Conservation (phyloP, 2,329 filamentous ascomycete genomes). For the Pseudodiploospora longispora region DNA sequence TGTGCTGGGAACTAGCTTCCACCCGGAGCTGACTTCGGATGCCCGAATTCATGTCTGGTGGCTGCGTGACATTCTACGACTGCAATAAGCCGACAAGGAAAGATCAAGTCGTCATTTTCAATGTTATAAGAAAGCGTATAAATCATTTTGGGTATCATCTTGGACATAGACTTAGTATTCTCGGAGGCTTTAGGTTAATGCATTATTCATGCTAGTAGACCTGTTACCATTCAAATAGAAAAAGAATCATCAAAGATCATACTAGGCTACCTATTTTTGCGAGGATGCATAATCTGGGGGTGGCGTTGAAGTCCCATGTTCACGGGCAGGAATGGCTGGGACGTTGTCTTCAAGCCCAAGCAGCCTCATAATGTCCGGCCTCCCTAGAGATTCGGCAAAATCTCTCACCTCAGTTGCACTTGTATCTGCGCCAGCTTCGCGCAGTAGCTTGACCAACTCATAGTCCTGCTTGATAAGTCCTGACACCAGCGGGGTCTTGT, state of each 20-base stretch:
- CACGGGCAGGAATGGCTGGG: no score
- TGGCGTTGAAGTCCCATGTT: no score
- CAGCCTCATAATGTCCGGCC: slow-evolving; percentile 17
- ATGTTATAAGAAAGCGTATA: neutral
- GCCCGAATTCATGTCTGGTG: slow-evolving; percentile 89
- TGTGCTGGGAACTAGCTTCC: slow-evolving; percentile 90
- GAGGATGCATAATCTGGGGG: no score
- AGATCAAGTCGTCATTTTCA: neutral
- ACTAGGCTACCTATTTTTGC: no score
- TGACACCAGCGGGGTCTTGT: slow-evolving; percentile 23
- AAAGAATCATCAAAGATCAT: no score
- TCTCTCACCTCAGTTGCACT: slow-evolving; percentile 15
- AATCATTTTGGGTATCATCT: neutral
- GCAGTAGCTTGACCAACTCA: slow-evolving; percentile 20
- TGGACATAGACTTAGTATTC: slow-evolving; percentile 2
- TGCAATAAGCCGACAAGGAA: slow-evolving; percentile 7
- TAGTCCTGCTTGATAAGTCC: slow-evolving; percentile 20
- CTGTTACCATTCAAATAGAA: no score
- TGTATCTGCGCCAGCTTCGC: slow-evolving; percentile 18
- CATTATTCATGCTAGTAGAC: no score
- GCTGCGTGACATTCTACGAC: slow-evolving; percentile 55
- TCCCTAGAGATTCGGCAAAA: slow-evolving; percentile 16
- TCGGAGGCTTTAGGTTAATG: no score
- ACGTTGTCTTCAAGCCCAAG: slow-evolving; percentile 13
- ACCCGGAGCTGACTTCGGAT: slow-evolving; percentile 87